phyloP scores from a whole-genome alignment of 2,329 filamentous ascomycete genomes.

The Nothophoma quercina region DNA sequence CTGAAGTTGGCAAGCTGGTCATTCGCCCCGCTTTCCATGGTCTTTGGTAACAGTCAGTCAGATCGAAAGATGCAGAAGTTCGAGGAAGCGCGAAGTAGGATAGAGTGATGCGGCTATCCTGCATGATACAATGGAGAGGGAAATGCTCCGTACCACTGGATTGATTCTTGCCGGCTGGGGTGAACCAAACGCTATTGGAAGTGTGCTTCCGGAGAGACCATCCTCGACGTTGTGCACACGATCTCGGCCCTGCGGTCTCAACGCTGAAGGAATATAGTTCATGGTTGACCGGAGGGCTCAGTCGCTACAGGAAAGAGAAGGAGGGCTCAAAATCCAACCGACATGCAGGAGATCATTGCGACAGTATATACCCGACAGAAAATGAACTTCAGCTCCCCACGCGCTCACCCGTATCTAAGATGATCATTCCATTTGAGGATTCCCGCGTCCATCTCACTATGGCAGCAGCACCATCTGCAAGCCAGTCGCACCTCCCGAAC shows the following conservation, averaged over 20 bases:
- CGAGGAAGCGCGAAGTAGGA: background rate
- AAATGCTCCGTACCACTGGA: conserved; percentile 9
- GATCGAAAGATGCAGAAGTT: background rate
- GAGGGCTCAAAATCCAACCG: background rate
- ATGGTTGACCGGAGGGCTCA: conserved; percentile 5
- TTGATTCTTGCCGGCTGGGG: conserved; percentile 5
- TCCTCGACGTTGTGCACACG: conserved; percentile 27
- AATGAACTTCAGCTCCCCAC: conserved; percentile 11
- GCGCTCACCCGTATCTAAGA: background rate
- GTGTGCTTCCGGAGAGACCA: conserved; percentile 24
- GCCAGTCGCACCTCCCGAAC: conserved; percentile 16
- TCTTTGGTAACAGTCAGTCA: background rate
- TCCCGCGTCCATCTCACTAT: conserved; percentile 11
- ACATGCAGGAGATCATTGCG: background rate
- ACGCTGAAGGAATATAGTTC: conserved; percentile 27
- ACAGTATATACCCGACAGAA: conserved; percentile 5
- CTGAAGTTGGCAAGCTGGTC: conserved; percentile 32
- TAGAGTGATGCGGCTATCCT: too few relatives aligned
- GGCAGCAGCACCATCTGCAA: conserved; percentile 14
- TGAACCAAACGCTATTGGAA: conserved; percentile 14
- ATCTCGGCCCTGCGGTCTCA: conserved; percentile 27
- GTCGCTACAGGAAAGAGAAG: background rate
- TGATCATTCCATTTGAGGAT: conserved; percentile 11
- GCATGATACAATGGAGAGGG: too few relatives aligned
- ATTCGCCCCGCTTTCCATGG: conserved; percentile 17